These are phyloP conservation scores for Clohesyomyces aquaticus DNA, from an alignment of 495 filamentous ascomycete species.

Conservation along the genomic window DNA sequence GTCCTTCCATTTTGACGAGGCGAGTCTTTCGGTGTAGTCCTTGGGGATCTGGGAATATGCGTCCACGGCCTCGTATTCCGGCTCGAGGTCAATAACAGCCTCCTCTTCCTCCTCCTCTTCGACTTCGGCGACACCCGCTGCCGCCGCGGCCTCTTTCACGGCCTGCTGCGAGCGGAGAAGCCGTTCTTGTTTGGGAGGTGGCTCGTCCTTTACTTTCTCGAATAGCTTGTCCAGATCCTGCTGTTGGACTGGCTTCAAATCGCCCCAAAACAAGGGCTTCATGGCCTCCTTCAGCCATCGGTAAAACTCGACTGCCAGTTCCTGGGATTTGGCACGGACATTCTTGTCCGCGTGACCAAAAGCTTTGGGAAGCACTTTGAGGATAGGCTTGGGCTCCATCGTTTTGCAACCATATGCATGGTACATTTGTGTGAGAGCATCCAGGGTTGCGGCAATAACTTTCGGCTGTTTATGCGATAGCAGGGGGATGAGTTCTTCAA, in stretches of 20 bases:
- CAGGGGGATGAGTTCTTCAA: constrained; percentile 87
- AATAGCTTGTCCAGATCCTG: constrained; percentile 92
- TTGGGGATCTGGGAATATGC: constrained; percentile 81
- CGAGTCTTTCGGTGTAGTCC: constrained; percentile 78
- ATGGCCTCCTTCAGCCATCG: constrained; percentile 97
- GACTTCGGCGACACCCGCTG: constrained; percentile 55
- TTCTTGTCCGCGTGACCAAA: constrained; percentile 99
- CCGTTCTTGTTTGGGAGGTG: constrained; percentile 84
- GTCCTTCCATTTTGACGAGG: constrained; percentile 97
- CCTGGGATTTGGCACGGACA: constrained; percentile 91
- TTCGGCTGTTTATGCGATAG: constrained; percentile 94
- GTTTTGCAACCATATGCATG: constrained; percentile 94
- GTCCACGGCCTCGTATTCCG: constrained; percentile 76
- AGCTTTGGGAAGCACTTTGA: constrained; percentile 86
- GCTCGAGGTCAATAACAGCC: constrained; percentile 75
- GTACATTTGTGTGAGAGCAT: constrained; percentile 79
- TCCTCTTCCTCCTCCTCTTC: constrained; percentile 70
- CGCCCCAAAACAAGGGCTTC: constrained; percentile 96
- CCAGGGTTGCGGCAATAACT: constrained; percentile 81
- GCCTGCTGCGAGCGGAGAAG: constrained; percentile 89
- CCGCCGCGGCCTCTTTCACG: constrained; percentile 68
- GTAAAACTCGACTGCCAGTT: constrained; percentile 91
- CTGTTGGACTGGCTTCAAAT: constrained; percentile 95
- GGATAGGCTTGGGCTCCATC: constrained; percentile 93
- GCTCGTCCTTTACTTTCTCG: constrained; percentile 86